Conservation (phyloP, 257 asterid genomes). For the Plectranthus barbatus region DNA sequence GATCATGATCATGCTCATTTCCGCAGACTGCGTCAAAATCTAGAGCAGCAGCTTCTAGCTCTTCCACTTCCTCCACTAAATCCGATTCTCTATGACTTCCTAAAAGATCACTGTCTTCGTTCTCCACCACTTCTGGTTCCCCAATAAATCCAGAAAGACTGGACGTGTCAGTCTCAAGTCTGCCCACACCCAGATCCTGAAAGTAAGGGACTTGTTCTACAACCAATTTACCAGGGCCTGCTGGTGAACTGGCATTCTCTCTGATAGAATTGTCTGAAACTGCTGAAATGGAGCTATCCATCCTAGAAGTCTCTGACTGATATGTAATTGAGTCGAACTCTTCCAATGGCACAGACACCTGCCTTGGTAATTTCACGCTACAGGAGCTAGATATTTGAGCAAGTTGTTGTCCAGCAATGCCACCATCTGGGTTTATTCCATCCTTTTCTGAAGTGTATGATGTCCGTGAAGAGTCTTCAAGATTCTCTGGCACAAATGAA, state of each 20-base stretch:
- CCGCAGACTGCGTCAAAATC: slow-evolving; percentile 16
- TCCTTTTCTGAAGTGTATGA: slow-evolving; percentile 10
- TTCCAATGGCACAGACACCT: slow-evolving; percentile 20
- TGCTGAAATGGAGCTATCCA: slow-evolving; percentile 17
- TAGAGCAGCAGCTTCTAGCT: slow-evolving; percentile 24
- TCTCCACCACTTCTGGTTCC: slow-evolving; percentile 21
- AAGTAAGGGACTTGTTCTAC: slow-evolving; percentile 24
- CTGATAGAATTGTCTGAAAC: slow-evolving; percentile 14
- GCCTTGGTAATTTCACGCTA: slow-evolving; percentile 18
- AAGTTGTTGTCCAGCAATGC: slow-evolving; percentile 23
- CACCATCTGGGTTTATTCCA: slow-evolving; percentile 7
- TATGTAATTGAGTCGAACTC: slow-evolving; percentile 21
- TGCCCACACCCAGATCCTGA: slow-evolving; percentile 26
- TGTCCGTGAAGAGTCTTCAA: slow-evolving; percentile 20
- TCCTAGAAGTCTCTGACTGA: slow-evolving; percentile 18
- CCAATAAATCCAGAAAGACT: slow-evolving; percentile 17
- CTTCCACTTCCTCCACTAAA: slow-evolving; percentile 28
- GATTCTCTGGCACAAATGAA: slow-evolving; percentile 23
- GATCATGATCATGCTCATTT: slow-evolving; percentile 9
- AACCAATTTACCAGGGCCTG: slow-evolving; percentile 18
- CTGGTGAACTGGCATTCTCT: slow-evolving; percentile 18
- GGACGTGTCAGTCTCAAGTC: slow-evolving; percentile 18
- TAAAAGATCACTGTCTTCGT: slow-evolving; percentile 9
- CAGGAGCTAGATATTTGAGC: slow-evolving; percentile 14
- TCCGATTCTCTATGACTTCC: slow-evolving; percentile 19